Percentiles rank a stretch among this genome's conserved stretches.
phyloP scores from a whole-genome alignment of 352 stramenopile species.

The Thalassiosira hispida region DNA sequence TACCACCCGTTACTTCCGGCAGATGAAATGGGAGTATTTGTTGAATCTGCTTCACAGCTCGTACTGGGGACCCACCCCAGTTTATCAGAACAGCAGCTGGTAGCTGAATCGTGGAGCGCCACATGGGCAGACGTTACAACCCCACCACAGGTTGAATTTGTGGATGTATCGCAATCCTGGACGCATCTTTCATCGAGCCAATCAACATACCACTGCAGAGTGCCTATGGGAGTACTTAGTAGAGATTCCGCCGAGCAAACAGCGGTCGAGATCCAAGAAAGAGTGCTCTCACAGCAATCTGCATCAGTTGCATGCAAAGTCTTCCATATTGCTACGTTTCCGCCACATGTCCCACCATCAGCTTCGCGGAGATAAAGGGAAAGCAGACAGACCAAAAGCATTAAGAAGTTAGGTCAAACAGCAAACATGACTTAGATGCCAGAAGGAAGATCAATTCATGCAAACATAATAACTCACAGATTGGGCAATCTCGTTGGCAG shows the following conservation, averaged over 20 bases:
- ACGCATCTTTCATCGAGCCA: slow-evolving; percentile 4
- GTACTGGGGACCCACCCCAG: neutral
- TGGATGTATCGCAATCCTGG: neutral
- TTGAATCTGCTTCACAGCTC: slow-evolving; percentile 14
- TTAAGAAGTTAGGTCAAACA: no score
- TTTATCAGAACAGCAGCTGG: slow-evolving; percentile 24
- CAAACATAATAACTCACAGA: neutral
- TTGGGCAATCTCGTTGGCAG: slow-evolving; percentile 28
- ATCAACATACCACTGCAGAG: slow-evolving; percentile 21
- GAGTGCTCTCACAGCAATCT: slow-evolving; percentile 23
- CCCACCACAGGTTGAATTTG: slow-evolving; percentile 10
- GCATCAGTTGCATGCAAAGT: neutral
- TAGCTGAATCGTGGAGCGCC: slow-evolving; percentile 2
- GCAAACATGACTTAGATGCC: neutral
- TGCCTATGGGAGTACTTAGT: neutral
- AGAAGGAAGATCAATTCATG: neutral
- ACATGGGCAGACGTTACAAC: slow-evolving; percentile 13
- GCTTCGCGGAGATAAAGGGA: neutral
- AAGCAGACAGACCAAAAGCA: neutral
- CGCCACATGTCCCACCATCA: slow-evolving; percentile 13
- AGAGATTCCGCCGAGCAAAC: slow-evolving; percentile 17
- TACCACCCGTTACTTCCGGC: slow-evolving; percentile 14
- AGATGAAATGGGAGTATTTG: neutral
- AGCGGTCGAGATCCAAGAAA: slow-evolving; percentile 22
- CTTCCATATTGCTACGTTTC: slow-evolving; percentile 21